Evolutionary conservation across 768 basidiomycete species (phyloP).

Genomic region (Mycena belliarum): DNA sequence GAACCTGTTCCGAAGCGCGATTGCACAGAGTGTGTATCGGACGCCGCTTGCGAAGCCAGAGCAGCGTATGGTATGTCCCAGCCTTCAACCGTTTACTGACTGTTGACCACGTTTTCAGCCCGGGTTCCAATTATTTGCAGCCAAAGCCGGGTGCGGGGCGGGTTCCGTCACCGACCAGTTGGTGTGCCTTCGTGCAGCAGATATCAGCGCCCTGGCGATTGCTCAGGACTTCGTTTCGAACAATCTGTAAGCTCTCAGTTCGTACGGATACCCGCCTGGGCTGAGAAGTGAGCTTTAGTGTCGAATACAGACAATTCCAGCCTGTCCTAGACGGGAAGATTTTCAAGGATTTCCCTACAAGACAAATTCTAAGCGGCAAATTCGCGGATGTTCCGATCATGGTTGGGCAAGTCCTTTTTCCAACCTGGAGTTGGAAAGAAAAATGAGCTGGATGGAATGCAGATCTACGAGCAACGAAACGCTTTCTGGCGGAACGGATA

Average conservation of each 20-base stretch:
- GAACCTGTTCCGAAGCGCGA: constrained; percentile 52
- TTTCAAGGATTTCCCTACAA: constrained; percentile 51
- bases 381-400: constrained; percentile 57
- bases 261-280: too few relatives aligned
- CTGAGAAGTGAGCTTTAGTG: too few relatives aligned
- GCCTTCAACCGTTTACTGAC: neutral
- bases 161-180: constrained; percentile 38
- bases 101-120: constrained; percentile 34
- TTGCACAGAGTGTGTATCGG: constrained; percentile 65
- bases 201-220: constrained; percentile 50
- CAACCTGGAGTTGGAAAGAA: too few relatives aligned
- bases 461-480: constrained; percentile 65
- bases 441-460: neutral
- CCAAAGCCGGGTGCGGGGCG: constrained; percentile 48
- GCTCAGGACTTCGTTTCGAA: constrained; percentile 55
- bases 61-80: constrained; percentile 49
- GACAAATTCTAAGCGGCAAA: constrained; percentile 42
- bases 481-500: constrained; percentile 40
- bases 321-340: constrained; percentile 58
- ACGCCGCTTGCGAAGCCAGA: constrained; percentile 51
- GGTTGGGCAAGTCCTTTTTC: constrained; percentile 48
- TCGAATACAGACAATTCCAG: constrained; percentile 47
- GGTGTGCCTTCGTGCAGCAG: constrained; percentile 50
- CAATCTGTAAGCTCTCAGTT: too few relatives aligned
- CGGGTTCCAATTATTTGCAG: constrained; percentile 53